Evolutionary conservation across 78 protist species (phyloP).

Genomic region (Dictyostelium brefeldianum): DNA sequence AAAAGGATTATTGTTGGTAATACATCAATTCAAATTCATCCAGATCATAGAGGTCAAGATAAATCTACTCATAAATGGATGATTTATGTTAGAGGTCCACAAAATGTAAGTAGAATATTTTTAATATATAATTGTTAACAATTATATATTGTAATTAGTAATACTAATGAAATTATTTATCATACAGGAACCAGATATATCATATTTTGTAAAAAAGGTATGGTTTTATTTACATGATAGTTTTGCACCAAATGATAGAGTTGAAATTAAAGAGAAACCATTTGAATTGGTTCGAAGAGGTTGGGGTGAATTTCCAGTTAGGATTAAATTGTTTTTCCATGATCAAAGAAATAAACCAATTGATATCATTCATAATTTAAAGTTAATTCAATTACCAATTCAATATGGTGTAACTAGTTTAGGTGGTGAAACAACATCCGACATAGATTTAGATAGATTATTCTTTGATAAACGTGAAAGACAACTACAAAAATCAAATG

Average conservation of each 20-base stretch:
- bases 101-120: neutral
- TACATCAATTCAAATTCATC: constrained; percentile 52
- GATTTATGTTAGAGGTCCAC: constrained; percentile 77
- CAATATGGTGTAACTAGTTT: constrained; percentile 29
- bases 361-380: constrained; percentile 82
- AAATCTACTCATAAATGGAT: constrained; percentile 83
- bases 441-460: constrained; percentile 75
- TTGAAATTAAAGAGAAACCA: constrained; percentile 71
- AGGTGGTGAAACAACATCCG: constrained; percentile 67
- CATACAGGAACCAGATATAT: constrained; percentile 29
- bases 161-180: neutral
- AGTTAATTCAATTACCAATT: constrained; percentile 62
- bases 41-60: constrained; percentile 42
- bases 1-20: constrained; percentile 75
- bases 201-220: constrained; percentile 58
- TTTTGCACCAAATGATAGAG: constrained; percentile 79
- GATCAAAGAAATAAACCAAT: constrained; percentile 83
- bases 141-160: neutral
- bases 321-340: constrained; percentile 74
- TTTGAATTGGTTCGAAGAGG: constrained; percentile 81
- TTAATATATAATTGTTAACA: neutral
- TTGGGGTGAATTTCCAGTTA: constrained; percentile 89
- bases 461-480: constrained; percentile 71
- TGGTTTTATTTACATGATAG: constrained; percentile 78
- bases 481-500: constrained; percentile 2